A percentile compares a stretch with the other conserved stretches of the same genome.
Evolutionary conservation across 2,329 filamentous ascomycete genomes (phyloP).

Genomic region (Alternaria postmessia): DNA sequence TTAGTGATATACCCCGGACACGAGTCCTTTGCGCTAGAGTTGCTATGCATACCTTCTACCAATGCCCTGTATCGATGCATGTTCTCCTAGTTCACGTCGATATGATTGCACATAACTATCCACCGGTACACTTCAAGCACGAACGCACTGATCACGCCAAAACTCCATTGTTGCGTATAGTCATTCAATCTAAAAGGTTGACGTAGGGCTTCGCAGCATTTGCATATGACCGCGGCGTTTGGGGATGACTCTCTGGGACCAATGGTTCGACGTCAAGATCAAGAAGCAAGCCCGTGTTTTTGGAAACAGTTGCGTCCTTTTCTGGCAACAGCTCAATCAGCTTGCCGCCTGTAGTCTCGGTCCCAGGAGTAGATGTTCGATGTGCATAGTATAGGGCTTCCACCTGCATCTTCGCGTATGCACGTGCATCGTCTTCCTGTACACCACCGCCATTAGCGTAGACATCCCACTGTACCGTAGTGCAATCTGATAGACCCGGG

Average conservation of each 20-base stretch:
- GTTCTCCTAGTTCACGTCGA: background rate
- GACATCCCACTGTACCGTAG: conserved; percentile 18
- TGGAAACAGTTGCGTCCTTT: conserved; percentile 12
- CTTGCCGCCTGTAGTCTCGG: background rate
- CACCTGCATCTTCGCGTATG: conserved; percentile 20
- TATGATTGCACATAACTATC: background rate
- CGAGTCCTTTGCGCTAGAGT: conserved; percentile 2
- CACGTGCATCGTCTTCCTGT: conserved; percentile 30
- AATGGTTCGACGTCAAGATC: conserved; percentile 22
- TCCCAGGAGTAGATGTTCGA: conserved; percentile 5
- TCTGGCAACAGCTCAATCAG: conserved; percentile 30
- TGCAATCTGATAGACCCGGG: background rate
- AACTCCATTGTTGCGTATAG: background rate
- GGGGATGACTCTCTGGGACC: background rate
- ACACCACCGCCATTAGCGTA: conserved; percentile 19
- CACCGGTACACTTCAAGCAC: background rate
- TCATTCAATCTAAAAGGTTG: conserved; percentile 26
- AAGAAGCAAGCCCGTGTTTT: conserved; percentile 27
- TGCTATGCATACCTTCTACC: background rate
- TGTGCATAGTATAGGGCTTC: conserved; percentile 16
- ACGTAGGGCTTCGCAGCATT: conserved; percentile 4
- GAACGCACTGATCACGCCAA: background rate
- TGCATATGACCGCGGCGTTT: conserved; percentile 5
- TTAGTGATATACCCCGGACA: conserved; percentile 21
- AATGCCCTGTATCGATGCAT: background rate